Percentiles rank a stretch among this genome's conserved stretches.
Conservation (phyloP, 305 asterid species). For the Ilex paraguariensis region DNA sequence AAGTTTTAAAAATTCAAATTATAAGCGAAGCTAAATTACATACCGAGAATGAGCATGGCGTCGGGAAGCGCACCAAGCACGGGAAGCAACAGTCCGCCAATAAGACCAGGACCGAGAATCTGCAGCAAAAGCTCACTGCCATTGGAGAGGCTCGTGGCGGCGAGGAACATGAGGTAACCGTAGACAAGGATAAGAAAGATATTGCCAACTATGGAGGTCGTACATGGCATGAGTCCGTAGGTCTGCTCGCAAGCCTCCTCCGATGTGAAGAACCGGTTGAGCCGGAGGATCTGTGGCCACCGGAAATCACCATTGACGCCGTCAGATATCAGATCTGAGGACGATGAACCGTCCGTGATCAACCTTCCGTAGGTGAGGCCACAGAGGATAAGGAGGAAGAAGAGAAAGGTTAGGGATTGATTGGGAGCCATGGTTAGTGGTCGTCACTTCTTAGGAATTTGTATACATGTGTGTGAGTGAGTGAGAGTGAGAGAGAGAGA, state of each 20-base stretch:
- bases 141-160: slow-evolving; percentile 15
- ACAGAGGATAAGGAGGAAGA: not conserved
- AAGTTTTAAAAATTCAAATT: no score
- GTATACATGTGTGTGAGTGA: no score
- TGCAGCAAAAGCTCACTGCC: slow-evolving; percentile 20
- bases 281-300: not conserved
- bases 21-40: not conserved
- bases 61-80: slow-evolving; percentile 19
- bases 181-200: slow-evolving; percentile 12
- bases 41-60: slow-evolving; percentile 18
- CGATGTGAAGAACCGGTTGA: not conserved
- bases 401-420: not conserved
- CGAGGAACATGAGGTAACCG: slow-evolving; percentile 16
- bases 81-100: slow-evolving; percentile 19
- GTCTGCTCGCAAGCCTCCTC: slow-evolving; percentile 7
- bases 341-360: not conserved
- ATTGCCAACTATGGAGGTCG: slow-evolving; percentile 7
- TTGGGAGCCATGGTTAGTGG: no score
- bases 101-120: slow-evolving; percentile 15
- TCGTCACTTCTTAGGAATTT: no score
- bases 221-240: slow-evolving; percentile 20
- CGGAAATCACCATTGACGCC: not conserved
- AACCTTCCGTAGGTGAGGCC: not conserved
- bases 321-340: not conserved
- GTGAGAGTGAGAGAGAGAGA: no score